Evolutionary conservation across 495 filamentous ascomycete genomes (phyloP).

Genomic region (Penicillium waksmanii): DNA sequence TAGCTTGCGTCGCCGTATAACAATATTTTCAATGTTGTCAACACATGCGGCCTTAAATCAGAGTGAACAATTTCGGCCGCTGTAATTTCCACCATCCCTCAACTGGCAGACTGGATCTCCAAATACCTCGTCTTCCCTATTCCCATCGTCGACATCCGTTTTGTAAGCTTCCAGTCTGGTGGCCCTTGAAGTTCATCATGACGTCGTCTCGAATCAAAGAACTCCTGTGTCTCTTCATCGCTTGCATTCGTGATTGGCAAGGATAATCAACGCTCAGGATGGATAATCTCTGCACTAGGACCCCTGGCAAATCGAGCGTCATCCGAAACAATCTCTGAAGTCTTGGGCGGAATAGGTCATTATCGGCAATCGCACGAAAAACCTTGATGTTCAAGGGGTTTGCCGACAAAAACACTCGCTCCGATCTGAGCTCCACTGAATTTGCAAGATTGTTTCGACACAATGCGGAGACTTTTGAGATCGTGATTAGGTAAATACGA

Average conservation of each 20-base stretch:
- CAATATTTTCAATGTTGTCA: conserved; percentile 6
- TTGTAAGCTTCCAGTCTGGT: background rate
- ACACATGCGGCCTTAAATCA: conserved; percentile 17
- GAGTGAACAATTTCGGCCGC: conserved; percentile 10
- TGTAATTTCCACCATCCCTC: conserved; percentile 14
- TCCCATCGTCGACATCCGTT: background rate
- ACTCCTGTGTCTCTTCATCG: too few relatives aligned
- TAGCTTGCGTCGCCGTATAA: conserved; percentile 5
- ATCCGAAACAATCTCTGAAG: too few relatives aligned
- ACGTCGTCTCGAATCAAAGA: too few relatives aligned
- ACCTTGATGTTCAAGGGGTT: conserved; percentile 18
- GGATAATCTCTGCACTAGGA: too few relatives aligned
- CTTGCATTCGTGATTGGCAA: too few relatives aligned
- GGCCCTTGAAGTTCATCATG: too few relatives aligned
- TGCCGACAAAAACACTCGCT: conserved; percentile 16
- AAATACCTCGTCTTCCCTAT: conserved; percentile 4
- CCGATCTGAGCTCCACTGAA: conserved; percentile 4
- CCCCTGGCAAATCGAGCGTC: too few relatives aligned
- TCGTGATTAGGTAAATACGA: conserved; percentile 15
- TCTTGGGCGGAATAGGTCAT: too few relatives aligned
- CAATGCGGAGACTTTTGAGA: conserved; percentile 13
- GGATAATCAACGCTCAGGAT: too few relatives aligned
- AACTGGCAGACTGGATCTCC: conserved; percentile 7
- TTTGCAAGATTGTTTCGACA: conserved; percentile 9
- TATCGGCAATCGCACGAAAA: conserved; percentile 16